Evolutionary conservation across 1,284 basidiomycete species (phyloP).

Genomic region (Ganoderma meredithae): DNA sequence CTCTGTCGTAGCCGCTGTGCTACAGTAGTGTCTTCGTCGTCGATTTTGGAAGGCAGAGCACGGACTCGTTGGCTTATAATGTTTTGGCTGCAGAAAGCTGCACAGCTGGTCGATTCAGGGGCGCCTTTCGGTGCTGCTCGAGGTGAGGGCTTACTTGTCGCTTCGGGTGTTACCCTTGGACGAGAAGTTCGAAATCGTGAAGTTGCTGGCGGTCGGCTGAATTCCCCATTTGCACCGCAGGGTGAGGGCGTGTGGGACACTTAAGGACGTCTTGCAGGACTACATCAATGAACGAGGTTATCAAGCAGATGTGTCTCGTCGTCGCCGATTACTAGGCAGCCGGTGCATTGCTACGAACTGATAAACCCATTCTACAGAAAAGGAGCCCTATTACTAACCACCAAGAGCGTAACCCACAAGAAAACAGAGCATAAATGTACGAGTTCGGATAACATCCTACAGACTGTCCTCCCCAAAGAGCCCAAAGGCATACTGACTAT

Average conservation of each 20-base stretch:
- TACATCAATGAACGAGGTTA: not conserved
- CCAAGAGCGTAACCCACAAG: not conserved
- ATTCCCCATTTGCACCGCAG: not conserved
- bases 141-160: not conserved
- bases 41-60: too few species aligned
- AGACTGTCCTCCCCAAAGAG: conserved; percentile 18
- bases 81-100: not conserved
- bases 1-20: too few species aligned
- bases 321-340: not conserved
- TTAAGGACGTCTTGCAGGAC: not conserved
- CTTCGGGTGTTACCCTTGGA: too few species aligned
- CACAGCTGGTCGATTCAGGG: not conserved
- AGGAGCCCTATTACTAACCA: too few species aligned
- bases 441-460: not conserved
- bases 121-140: not conserved
- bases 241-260: not conserved
- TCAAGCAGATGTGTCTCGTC: not conserved
- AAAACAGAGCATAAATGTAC: not conserved
- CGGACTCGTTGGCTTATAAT: too few species aligned
- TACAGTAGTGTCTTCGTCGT: too few species aligned
- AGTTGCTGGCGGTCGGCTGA: not conserved
- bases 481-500: not conserved
- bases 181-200: not conserved
- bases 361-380: too few species aligned
- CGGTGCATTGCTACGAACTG: not conserved